phyloP scores from a whole-genome alignment of 331 rosid species.

The Rosa hybrid region DNA sequence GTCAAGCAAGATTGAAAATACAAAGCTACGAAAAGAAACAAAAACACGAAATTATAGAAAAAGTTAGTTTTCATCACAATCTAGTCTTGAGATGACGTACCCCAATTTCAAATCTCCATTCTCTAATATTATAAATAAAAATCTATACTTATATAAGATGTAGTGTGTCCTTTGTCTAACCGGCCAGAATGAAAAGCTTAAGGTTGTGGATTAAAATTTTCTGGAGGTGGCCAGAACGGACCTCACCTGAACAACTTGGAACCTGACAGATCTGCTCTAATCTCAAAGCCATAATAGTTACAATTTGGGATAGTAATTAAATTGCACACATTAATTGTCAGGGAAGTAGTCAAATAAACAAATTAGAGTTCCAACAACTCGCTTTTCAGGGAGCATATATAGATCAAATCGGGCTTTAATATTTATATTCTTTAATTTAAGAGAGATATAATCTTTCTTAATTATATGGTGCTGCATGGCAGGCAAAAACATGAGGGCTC shows the following conservation, averaged over 20 bases:
- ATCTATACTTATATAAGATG: neutral
- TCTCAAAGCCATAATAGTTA: neutral
- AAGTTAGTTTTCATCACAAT: too few species aligned
- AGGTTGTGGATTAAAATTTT: neutral
- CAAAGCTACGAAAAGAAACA: too few species aligned
- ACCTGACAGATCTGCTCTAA: neutral
- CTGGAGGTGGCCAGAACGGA: neutral
- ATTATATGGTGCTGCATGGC: neutral
- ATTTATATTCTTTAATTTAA: neutral
- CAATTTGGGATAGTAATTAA: neutral
- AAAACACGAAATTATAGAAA: too few species aligned
- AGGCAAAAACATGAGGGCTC: slow-evolving; percentile 12
- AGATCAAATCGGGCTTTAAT: neutral
- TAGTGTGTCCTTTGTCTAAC: too few species aligned
- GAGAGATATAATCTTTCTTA: neutral
- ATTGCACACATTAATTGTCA: neutral
- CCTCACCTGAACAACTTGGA: neutral
- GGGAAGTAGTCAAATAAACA: neutral
- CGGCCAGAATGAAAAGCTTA: too few species aligned
- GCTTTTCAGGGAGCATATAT: neutral
- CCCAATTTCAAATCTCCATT: too few species aligned
- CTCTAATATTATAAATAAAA: too few species aligned
- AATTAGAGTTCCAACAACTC: slow-evolving; percentile 4
- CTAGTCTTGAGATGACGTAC: too few species aligned
- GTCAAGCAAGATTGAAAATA: too few species aligned